phyloP scores from a whole-genome alignment of 139 green algal genomes.

The Chlamydomonas sphaeroides region DNA sequence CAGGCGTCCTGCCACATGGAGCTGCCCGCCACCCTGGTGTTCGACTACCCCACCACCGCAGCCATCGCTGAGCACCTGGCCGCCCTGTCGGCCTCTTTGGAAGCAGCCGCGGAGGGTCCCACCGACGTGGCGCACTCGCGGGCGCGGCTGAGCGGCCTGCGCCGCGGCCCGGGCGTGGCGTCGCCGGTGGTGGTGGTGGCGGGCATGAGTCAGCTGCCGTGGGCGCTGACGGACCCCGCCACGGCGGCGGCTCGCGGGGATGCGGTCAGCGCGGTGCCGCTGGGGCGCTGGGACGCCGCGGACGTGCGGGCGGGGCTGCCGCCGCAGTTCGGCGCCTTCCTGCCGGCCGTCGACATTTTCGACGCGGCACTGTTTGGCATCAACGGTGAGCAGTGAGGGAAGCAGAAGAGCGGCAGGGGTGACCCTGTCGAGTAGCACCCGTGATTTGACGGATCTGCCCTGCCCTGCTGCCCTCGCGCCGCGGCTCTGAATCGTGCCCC shows the following conservation, averaged over 20 bases:
- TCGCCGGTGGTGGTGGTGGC: not conserved
- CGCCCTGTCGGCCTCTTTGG: no score
- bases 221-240: constrained; percentile 2
- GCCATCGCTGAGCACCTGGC: constrained; percentile 28
- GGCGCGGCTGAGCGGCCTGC: not conserved
- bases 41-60: constrained; percentile 47
- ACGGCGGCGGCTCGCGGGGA: not conserved
- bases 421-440: no score
- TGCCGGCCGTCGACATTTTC: constrained; percentile 67
- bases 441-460: no score
- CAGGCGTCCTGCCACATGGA: constrained; percentile 56
- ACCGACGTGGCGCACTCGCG: no score
- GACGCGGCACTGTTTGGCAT: constrained; percentile 69
- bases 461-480: no score
- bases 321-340: constrained; percentile 75
- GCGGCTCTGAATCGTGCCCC: no score
- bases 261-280: constrained; percentile 42
- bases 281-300: constrained; percentile 60
- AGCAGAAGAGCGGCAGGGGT: no score
- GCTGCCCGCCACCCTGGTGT: constrained; percentile 75
- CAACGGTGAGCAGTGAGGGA: no score
- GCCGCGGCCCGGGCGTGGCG: not conserved
- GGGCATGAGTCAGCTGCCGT: constrained; percentile 16
- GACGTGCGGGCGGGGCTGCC: constrained; percentile 25
- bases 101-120: no score